phyloP scores from a whole-genome alignment of 1,139 yeast species.

The Suhomyces guaymorum region DNA sequence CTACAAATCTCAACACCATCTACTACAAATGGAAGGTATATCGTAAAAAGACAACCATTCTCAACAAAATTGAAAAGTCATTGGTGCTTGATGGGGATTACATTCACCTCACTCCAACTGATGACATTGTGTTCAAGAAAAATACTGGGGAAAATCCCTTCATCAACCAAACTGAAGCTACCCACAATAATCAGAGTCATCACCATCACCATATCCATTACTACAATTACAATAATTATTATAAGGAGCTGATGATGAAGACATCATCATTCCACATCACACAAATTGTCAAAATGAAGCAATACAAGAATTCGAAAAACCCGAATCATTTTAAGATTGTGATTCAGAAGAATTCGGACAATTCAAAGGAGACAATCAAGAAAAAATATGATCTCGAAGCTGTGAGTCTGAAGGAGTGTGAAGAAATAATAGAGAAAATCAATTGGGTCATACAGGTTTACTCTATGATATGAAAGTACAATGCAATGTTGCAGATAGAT shows the following conservation, averaged over 20 bases:
- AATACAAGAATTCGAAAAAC: constrained; percentile 61
- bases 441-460: constrained; percentile 55
- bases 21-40: constrained; percentile 71
- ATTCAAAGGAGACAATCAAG: constrained; percentile 32
- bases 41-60: constrained; percentile 84
- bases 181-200: constrained; percentile 28
- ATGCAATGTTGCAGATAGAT: no score
- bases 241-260: constrained; percentile 55
- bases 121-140: constrained; percentile 53
- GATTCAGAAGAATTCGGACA: constrained; percentile 57
- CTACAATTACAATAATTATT: constrained; percentile 50
- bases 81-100: constrained; percentile 92
- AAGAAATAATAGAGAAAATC: constrained; percentile 72
- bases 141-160: constrained; percentile 42
- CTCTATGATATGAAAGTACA: constrained; percentile 27
- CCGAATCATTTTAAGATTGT: constrained; percentile 83
- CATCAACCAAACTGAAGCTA: constrained; percentile 14
- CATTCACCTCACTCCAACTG: constrained; percentile 83
- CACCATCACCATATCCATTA: constrained; percentile 46
- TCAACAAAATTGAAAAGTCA: constrained; percentile 77
- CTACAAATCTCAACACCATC: constrained; percentile 40
- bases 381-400: constrained; percentile 92
- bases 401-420: constrained; percentile 57
- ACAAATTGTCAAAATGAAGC: constrained; percentile 75
- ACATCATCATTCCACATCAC: constrained; percentile 87